Evolutionary conservation across 345 rosid species (phyloP), one percentile per base, ranked within the genome.

Genomic region (Xanthoceras sorbifolium): DNA sequence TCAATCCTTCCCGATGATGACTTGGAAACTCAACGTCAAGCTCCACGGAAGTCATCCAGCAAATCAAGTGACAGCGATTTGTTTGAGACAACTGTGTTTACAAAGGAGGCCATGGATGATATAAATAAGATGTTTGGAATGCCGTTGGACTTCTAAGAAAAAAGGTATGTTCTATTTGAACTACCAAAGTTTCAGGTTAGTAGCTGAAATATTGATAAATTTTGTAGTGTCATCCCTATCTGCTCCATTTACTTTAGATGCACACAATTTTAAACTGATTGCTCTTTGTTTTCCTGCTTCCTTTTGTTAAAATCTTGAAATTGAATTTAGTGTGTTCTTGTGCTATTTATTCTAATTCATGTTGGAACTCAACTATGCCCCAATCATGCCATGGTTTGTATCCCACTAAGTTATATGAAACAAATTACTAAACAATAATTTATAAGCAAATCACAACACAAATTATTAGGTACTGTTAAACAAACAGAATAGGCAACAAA

Each of bases 21-120:
- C 76, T 70, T 80, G 75, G 91, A 89, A 60, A 71, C 71, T 66
- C 80, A 80, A 64, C 76, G 62, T 28, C 78, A 12, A 70, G 64
- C 77, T 23, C 79, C 84, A 67, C 54, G 84, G 18, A 85, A 40
- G 59, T 57, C 84, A 69, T 76, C 89, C 15, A 31, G 72, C 46
- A 79, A 83, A 74, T 55, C 73, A 76, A 79, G 82, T 36, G 91
- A 86, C 28, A 23, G 29, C 6, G 97, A 88, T 77, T 84, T 93
- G 75, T 90, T 86, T 77, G 92, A 93, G 86, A 93, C 97, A 77
- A 94, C 98, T 2, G 9, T 87, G 54, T 90, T 88, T 80, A 92
- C 97, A 23, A 92, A 93, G 86, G 92, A 87, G 76, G 98, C 98
- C 76, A 82, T 89, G 89, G 92, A 95, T 85, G 98, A 92, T 64